Evolutionary conservation across 1,284 basidiomycete genomes (phyloP).

Genomic region (Ustilago sp.): DNA sequence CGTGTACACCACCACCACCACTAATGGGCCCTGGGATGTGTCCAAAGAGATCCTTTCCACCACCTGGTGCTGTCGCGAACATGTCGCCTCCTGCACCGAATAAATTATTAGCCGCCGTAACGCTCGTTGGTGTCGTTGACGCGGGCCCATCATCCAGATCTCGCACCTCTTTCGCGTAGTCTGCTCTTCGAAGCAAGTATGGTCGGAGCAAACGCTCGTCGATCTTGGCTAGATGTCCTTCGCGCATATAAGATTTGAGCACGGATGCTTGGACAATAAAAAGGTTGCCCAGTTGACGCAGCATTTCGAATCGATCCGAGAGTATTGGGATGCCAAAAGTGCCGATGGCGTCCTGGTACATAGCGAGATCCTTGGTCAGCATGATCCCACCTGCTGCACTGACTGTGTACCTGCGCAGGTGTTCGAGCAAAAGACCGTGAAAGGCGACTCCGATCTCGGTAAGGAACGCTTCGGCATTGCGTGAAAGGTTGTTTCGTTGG

Average conservation of each 20-base stretch:
- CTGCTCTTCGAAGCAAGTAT: constrained; percentile 88
- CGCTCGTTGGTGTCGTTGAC: constrained; percentile 18
- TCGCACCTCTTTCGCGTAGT: constrained; percentile 73
- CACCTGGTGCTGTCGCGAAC: constrained; percentile 15
- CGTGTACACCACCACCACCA: constrained; percentile 1
- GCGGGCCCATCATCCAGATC: constrained; percentile 50
- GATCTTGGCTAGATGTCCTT: constrained; percentile 77
- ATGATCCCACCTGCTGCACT: constrained; percentile 96
- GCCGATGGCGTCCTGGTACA: constrained; percentile 90
- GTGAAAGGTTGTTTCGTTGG: constrained; percentile 27
- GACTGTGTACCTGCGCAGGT: constrained; percentile 94
- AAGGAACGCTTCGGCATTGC: constrained; percentile 90
- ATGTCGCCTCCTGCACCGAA: constrained; percentile 12
- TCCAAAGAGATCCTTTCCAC: constrained; percentile 31
- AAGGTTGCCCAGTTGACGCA: constrained; percentile 95
- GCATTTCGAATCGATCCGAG: constrained; percentile 96
- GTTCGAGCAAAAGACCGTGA: constrained; percentile 91
- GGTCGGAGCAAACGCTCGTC: constrained; percentile 87
- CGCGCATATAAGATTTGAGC: constrained; percentile 68
- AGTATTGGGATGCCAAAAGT: constrained; percentile 85
- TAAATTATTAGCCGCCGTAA: constrained; percentile 19
- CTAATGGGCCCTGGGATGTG: constrained; percentile 38
- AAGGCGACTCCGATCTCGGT: constrained; percentile 94
- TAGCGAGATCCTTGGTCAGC: constrained; percentile 97
- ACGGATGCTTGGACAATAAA: constrained; percentile 73